Evolutionary conservation across 345 rosid genomes (phyloP).

Genomic region (Chamaenerion angustifolium): DNA sequence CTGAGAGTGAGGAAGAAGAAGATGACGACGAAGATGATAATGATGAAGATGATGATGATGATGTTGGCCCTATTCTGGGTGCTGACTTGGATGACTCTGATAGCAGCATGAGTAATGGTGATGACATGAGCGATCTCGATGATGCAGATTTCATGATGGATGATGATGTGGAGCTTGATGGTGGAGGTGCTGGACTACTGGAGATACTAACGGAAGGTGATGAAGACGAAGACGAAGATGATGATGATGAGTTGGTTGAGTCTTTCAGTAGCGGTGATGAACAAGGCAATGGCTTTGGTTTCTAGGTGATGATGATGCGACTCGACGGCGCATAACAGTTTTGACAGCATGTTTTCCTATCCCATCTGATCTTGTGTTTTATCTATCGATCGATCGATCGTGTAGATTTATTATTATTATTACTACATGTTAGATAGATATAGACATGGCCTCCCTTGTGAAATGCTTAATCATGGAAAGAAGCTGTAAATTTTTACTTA

Average conservation of each 20-base stretch:
- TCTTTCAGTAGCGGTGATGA: constrained; percentile 77
- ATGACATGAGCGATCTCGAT: constrained; percentile 45
- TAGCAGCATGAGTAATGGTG: constrained; percentile 52
- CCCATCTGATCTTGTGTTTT: no score
- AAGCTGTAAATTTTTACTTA: no score
- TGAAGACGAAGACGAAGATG: constrained; percentile 50
- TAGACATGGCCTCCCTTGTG: no score
- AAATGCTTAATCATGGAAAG: no score
- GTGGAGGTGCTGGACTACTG: constrained; percentile 46
- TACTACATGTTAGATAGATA: no score
- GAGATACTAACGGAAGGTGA: constrained; percentile 52
- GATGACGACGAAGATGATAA: constrained; percentile 70
- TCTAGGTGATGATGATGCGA: constrained; percentile 5
- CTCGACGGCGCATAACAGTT: neutral
- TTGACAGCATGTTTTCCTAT: neutral
- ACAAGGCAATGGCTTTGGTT: constrained; percentile 38
- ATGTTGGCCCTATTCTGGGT: constrained; percentile 44
- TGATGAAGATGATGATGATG: constrained; percentile 53
- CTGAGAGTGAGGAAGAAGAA: constrained; percentile 84
- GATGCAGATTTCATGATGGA: constrained; percentile 45
- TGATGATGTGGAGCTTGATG: constrained; percentile 40
- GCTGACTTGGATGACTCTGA: constrained; percentile 74
- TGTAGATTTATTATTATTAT: no score
- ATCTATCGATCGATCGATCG: no score
- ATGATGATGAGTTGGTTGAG: constrained; percentile 51